A percentile compares a stretch with the other conserved stretches of the same genome.
phyloP scores from a whole-genome alignment of 2,329 filamentous ascomycete genomes.

The Cyclaneusma minus region DNA sequence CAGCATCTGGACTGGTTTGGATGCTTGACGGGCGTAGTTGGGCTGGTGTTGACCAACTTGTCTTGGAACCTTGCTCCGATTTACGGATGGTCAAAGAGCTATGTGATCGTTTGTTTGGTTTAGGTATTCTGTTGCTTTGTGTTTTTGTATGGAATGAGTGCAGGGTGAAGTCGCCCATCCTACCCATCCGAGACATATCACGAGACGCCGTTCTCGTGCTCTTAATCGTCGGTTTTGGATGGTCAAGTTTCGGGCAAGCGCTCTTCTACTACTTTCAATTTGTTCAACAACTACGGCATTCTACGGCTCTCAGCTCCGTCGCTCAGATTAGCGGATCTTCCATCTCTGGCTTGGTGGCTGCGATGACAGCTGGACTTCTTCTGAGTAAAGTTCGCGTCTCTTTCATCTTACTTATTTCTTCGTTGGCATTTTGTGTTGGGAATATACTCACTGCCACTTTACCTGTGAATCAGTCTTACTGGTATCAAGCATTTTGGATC shows the following conservation, averaged over 20 bases:
- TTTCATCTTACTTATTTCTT: conserved; percentile 23
- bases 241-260: too few species aligned
- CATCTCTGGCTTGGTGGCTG: conserved; percentile 5
- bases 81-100: conserved; percentile 39
- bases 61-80: conserved; percentile 50
- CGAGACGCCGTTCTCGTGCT: conserved; percentile 32
- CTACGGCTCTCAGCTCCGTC: too few species aligned
- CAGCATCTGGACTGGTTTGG: conserved; percentile 18
- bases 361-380: conserved; percentile 5
- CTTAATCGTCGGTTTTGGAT: conserved; percentile 18
- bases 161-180: conserved; percentile 29
- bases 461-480: conserved; percentile 41
- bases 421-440: conserved; percentile 21
- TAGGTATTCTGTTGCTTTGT: conserved; percentile 31
- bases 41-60: conserved; percentile 47
- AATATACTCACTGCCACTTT: conserved; percentile 25
- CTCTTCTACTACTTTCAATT: too few species aligned
- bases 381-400: conserved; percentile 17
- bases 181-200: conserved; percentile 34
- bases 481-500: conserved; percentile 43
- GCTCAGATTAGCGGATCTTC: conserved; percentile 3
- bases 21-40: conserved; percentile 28
- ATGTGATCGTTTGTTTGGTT: conserved; percentile 39
- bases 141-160: conserved; percentile 35
- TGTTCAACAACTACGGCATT: too few species aligned